These are phyloP conservation scores for Rhodotorula sphaerocarpa DNA, from an alignment of 768 basidiomycete genomes.

Conservation along the genomic window DNA sequence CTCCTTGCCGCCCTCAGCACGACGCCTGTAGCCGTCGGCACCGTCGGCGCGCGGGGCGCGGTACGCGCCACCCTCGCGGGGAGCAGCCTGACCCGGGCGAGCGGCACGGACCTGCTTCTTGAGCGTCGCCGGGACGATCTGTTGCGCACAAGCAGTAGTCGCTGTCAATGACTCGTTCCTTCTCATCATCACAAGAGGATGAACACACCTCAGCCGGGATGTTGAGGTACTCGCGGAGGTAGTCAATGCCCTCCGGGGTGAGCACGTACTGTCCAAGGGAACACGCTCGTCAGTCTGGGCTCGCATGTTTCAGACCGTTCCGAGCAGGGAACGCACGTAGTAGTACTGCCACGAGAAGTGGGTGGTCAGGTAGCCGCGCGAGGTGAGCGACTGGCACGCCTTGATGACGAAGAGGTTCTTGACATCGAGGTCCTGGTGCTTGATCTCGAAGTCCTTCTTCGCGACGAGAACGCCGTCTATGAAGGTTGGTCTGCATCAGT, in stretches of 20 bases:
- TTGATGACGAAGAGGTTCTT: constrained; percentile 65
- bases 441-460: constrained; percentile 92
- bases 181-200: not conserved
- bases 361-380: constrained; percentile 86
- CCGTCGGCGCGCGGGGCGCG: constrained; percentile 65
- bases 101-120: constrained; percentile 87
- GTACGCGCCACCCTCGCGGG: constrained; percentile 64
- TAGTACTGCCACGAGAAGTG: constrained; percentile 99
- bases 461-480: constrained; percentile 97
- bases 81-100: constrained; percentile 67
- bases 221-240: constrained; percentile 75
- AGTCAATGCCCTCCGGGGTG: constrained; percentile 94
- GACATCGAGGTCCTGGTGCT: constrained; percentile 78
- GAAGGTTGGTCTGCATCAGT: not conserved
- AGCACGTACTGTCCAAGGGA: constrained; percentile 57
- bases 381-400: constrained; percentile 55
- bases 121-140: constrained; percentile 96
- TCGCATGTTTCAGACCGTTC: too few relatives aligned
- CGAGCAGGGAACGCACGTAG: constrained; percentile 49
- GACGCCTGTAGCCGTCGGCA: constrained; percentile 65
- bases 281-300: not conserved
- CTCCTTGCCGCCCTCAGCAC: constrained; percentile 56
- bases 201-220: constrained; percentile 38
- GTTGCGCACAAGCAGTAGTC: constrained; percentile 43
- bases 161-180: too few relatives aligned